phyloP scores from a whole-genome alignment of 768 basidiomycete genomes.

The Tephrocybe sp. region DNA sequence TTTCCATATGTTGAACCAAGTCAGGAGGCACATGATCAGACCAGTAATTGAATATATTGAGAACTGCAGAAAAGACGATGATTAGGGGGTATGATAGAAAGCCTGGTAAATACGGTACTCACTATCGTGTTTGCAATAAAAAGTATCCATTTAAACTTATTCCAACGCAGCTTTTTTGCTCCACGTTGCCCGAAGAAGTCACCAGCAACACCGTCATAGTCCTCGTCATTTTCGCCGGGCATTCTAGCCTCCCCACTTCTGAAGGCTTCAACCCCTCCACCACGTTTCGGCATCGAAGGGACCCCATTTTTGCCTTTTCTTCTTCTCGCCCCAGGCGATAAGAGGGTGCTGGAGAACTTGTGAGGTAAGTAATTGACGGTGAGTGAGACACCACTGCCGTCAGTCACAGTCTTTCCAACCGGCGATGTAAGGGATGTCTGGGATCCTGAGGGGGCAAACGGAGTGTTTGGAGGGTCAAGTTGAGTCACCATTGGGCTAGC shows the following conservation, averaged over 20 bases:
- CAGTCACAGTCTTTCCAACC: constrained; percentile 6
- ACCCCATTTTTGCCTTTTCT: constrained; percentile 33
- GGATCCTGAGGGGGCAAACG: constrained; percentile 16
- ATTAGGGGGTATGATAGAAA: not conserved
- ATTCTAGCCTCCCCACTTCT: constrained; percentile 52
- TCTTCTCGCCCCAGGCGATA: constrained; percentile 40
- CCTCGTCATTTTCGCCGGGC: constrained; percentile 50
- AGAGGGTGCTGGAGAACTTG: constrained; percentile 59
- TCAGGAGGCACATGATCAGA: constrained; percentile 66
- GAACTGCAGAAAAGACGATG: constrained; percentile 30
- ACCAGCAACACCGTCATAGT: constrained; percentile 48
- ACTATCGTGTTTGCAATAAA: constrained; percentile 59
- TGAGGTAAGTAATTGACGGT: constrained; percentile 71
- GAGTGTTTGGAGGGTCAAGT: constrained; percentile 19
- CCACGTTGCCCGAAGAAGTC: constrained; percentile 42
- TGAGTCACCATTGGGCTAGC: constrained; percentile 11
- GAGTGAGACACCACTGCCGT: constrained; percentile 34
- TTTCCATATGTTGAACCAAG: constrained; percentile 75
- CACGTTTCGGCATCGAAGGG: constrained; percentile 50
- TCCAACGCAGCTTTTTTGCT: constrained; percentile 63
- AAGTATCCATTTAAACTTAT: constrained; percentile 77
- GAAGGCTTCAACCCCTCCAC: constrained; percentile 73
- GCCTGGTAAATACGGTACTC: constrained; percentile 9
- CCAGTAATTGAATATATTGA: constrained; percentile 59
- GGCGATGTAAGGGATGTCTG: constrained; percentile 13